These are phyloP conservation scores for Penicillium decumbens DNA, from an alignment of 2,329 filamentous ascomycete genomes.

Conservation along the genomic window DNA sequence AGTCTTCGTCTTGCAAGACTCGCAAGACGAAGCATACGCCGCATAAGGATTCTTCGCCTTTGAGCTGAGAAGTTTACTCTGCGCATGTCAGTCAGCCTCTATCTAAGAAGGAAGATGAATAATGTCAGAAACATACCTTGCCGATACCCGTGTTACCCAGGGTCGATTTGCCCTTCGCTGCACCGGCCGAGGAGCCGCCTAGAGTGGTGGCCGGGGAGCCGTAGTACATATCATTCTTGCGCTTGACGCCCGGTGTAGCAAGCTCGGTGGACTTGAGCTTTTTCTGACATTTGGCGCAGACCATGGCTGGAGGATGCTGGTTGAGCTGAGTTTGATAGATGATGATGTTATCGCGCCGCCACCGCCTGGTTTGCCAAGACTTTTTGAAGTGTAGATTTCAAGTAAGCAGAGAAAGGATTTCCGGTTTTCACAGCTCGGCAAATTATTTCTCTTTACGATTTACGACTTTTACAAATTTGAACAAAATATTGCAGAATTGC, in stretches of 20 bases:
- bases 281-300: slow-evolving; percentile 62
- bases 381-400: neutral
- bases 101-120: too few relatives aligned
- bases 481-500: neutral
- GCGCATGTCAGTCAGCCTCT: neutral
- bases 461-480: too few relatives aligned
- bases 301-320: slow-evolving; percentile 43
- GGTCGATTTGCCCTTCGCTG: slow-evolving; percentile 40
- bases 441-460: too few relatives aligned
- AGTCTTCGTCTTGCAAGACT: slow-evolving; percentile 60
- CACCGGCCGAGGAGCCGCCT: slow-evolving; percentile 29
- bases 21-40: slow-evolving; percentile 58
- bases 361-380: slow-evolving; percentile 19
- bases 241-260: slow-evolving; percentile 62
- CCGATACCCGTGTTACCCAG: slow-evolving; percentile 56
- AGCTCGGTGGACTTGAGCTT: slow-evolving; percentile 57
- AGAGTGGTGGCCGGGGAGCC: slow-evolving; percentile 49
- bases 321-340: slow-evolving; percentile 7
- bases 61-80: slow-evolving; percentile 63
- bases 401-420: neutral
- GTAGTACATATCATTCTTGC: slow-evolving; percentile 63
- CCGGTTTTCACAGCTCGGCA: too few relatives aligned
- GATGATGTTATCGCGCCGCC: slow-evolving; percentile 15
- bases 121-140: slow-evolving; percentile 45
- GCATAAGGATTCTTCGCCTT: slow-evolving; percentile 64